Conservation (phyloP, 306 rosid species). For the Quercus berberidifolia region DNA sequence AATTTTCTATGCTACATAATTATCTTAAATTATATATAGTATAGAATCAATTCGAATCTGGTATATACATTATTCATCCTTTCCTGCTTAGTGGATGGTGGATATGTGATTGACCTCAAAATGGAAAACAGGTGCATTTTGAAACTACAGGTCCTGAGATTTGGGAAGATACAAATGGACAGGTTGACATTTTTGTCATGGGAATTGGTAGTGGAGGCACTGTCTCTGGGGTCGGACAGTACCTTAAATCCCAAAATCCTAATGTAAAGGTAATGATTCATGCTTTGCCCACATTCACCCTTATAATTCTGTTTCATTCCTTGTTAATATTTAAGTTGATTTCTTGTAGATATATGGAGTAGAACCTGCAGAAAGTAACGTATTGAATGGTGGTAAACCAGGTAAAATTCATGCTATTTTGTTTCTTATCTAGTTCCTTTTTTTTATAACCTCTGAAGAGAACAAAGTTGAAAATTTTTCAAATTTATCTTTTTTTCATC, state of each 20-base stretch:
- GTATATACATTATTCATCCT: not conserved
- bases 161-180: conserved; percentile 93
- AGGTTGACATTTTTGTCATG: conserved; percentile 95
- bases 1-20: not conserved
- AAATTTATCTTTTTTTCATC: not conserved
- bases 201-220: conserved; percentile 99
- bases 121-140: conserved; percentile 68
- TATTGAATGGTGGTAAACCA: conserved; percentile 92
- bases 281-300: not conserved
- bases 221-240: conserved; percentile 93
- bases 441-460: not conserved
- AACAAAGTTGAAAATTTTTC: not conserved
- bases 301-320: conserved; percentile 9
- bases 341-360: conserved; percentile 67
- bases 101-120: conserved; percentile 15
- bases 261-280: conserved; percentile 64
- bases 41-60: not conserved
- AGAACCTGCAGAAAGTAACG: conserved; percentile 89
- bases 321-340: conserved; percentile 15
- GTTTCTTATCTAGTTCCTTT: not conserved
- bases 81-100: conserved; percentile 1
- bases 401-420: conserved; percentile 37
- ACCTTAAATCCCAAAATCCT: conserved; percentile 84
- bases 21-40: not conserved
- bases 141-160: conserved; percentile 99